Evolutionary conservation across 2,329 filamentous ascomycete genomes (phyloP), one percentile per base, ranked within the genome.

Genomic region (Xylariales sp.): DNA sequence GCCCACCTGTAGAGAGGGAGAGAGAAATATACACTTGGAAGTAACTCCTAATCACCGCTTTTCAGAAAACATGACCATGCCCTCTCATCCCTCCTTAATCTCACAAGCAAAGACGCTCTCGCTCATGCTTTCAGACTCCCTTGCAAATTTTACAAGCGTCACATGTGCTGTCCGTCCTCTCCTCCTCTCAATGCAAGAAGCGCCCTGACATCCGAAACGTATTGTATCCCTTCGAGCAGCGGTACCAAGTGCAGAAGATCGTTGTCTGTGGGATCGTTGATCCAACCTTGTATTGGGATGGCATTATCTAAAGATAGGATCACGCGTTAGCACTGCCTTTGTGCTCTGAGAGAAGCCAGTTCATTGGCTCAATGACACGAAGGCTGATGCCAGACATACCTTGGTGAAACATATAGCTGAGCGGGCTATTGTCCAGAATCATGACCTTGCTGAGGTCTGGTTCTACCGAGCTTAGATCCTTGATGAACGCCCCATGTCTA

Each of bases 211-310:
- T 98, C 93, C 37, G 91, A 95, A 49, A 93, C 90, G 65, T 97
- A 95, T 67, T 97, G 93, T 55, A 98, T 67, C 14, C 88, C 93
- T 66, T 98, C 93, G 30, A 98, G 73, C 53, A 97, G 72, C 21
- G 93, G 93, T 41, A 98, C 82, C 43, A 98, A 74, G 62, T 97
- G 88, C 62, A 97, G 75, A 48, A 98, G 72, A 58, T 96, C 91
- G 59, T 90, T 93, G 65, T 98, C 93, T 18, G 93, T 97, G 16
- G 93, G 93, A 66, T 98, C 93, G 62, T 84, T 95, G 66, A 98
- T 97, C 93, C 93, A 98, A 56, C 93, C 93, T 69, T 97, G 91
- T 58, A 98, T 97, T 4, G 93, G 93, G 55, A 98, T 96, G 35
- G 93, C 93, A 67, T 98, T 98, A 63, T 98, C 93, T 98, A 55